Conservation (phyloP, 441 rosid species). For the Erodium trifolium region DNA sequence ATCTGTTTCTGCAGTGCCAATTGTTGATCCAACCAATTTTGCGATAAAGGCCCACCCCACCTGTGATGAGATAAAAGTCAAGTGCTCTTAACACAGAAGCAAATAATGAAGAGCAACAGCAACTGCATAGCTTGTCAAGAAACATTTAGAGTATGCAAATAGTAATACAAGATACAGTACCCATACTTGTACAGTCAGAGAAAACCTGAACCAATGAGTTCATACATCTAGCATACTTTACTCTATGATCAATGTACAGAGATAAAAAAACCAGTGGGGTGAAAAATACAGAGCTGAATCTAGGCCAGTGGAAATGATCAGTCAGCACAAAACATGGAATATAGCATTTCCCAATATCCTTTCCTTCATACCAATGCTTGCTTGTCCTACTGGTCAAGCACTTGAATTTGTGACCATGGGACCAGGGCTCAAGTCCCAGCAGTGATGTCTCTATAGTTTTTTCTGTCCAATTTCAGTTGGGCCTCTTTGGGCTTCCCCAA, state of each 20-base stretch:
- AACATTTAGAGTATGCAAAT: neutral
- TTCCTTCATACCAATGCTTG: too few species aligned
- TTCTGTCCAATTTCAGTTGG: too few species aligned
- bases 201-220: constrained; percentile 3
- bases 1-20: constrained; percentile 74
- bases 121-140: constrained; percentile 6
- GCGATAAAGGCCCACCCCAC: constrained; percentile 93
- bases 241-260: neutral
- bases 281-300: neutral
- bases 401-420: too few species aligned
- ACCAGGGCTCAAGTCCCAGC: too few species aligned
- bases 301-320: constrained; percentile 1
- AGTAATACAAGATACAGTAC: neutral
- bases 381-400: too few species aligned
- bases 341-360: neutral
- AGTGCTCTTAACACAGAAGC: constrained; percentile 10
- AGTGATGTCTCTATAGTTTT: too few species aligned
- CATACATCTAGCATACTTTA: neutral
- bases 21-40: constrained; percentile 81
- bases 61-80: constrained; percentile 30
- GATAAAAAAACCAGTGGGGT: neutral
- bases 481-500: too few species aligned
- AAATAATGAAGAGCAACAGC: constrained; percentile 2
- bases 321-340: neutral
- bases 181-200: neutral